phyloP scores from a whole-genome alignment of 768 basidiomycete species.

The Multifurca ochricompacta region DNA sequence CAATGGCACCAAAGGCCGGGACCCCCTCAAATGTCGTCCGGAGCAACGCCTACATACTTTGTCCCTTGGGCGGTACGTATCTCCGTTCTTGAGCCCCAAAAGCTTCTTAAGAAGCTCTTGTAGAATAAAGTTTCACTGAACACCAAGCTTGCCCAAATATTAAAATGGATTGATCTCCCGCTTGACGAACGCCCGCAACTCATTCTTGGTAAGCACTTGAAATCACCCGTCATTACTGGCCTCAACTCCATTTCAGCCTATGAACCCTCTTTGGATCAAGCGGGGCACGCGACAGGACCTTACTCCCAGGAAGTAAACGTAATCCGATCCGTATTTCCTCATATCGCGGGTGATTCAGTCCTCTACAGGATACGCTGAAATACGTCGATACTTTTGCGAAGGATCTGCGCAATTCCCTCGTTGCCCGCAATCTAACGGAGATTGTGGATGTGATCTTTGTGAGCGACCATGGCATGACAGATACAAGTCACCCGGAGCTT shows the following conservation, averaged over 20 bases:
- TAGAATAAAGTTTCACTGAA: conserved; percentile 55
- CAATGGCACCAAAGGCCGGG: conserved; percentile 55
- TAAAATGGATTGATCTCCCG: conserved; percentile 78
- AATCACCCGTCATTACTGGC: conserved; percentile 9
- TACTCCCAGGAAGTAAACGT: conserved; percentile 66
- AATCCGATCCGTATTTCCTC: conserved; percentile 23
- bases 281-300: conserved; percentile 68
- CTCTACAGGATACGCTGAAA: conserved; percentile 48
- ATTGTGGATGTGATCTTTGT: conserved; percentile 89
- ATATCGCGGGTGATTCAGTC: background rate
- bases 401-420: conserved; percentile 54
- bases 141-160: conserved; percentile 68
- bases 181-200: conserved; percentile 65
- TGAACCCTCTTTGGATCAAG: conserved; percentile 81
- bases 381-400: conserved; percentile 69
- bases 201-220: conserved; percentile 48
- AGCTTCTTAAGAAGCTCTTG: background rate
- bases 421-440: conserved; percentile 64
- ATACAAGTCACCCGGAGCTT: conserved; percentile 69
- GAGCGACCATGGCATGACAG: conserved; percentile 87
- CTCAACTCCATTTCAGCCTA: conserved; percentile 43
- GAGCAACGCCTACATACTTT: conserved; percentile 63
- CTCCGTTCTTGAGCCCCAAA: background rate
- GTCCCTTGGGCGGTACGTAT: conserved; percentile 62
- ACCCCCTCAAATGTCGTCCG: conserved; percentile 61